A percentile compares a stretch with the other conserved stretches of the same genome.
These are phyloP conservation scores for Pseudopyrenochaeta lycopersici DNA, from an alignment of 2,329 filamentous ascomycete species.

Conservation along the genomic window DNA sequence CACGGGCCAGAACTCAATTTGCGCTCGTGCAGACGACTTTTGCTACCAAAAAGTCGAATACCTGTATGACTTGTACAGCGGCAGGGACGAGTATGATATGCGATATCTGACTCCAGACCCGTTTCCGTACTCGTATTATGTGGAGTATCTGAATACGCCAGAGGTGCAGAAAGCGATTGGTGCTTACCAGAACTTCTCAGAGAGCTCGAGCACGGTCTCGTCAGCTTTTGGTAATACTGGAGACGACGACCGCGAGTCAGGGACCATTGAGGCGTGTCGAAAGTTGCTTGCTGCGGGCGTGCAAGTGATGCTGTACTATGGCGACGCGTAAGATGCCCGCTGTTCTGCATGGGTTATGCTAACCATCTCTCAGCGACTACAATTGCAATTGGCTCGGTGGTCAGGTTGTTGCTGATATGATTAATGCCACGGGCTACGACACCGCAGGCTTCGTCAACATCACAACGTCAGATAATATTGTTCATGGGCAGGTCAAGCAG, in stretches of 20 bases:
- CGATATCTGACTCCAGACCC: constrained; percentile 64
- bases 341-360: background rate
- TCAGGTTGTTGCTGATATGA: constrained; percentile 51
- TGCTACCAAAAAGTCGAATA: constrained; percentile 64
- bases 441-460: constrained; percentile 60
- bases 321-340: constrained; percentile 51
- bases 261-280: constrained; percentile 53
- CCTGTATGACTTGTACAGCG: constrained; percentile 61
- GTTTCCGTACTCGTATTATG: constrained; percentile 65
- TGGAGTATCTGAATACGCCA: constrained; percentile 66
- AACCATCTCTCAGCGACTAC: constrained; percentile 46
- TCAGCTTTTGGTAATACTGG: constrained; percentile 58
- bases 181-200: constrained; percentile 67
- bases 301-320: constrained; percentile 55
- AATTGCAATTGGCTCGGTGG: constrained; percentile 60
- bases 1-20: constrained; percentile 61
- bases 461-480: constrained; percentile 53
- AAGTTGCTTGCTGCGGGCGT: constrained; percentile 52
- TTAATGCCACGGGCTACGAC: constrained; percentile 53
- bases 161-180: constrained; percentile 66
- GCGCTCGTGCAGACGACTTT: constrained; percentile 64
- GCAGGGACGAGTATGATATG: constrained; percentile 69
- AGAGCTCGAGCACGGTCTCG: constrained; percentile 54
- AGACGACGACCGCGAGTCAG: constrained; percentile 58
- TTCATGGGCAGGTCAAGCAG: constrained; percentile 64